These are phyloP conservation scores for Pythium rishiriense DNA, from an alignment of 352 stramenopile species.

Conservation along the genomic window DNA sequence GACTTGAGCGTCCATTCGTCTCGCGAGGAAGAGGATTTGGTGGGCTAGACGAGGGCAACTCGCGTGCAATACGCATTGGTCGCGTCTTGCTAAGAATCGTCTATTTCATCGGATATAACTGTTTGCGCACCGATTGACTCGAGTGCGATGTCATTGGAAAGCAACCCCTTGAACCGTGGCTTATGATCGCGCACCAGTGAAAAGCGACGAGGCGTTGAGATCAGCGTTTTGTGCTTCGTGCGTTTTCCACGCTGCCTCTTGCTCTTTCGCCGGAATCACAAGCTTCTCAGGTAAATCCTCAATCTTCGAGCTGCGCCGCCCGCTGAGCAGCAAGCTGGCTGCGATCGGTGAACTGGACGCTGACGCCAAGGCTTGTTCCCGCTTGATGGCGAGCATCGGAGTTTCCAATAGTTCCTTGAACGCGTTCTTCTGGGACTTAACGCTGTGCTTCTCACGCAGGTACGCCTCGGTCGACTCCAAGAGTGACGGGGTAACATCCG, in stretches of 20 bases:
- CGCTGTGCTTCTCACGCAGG: constrained; percentile 70
- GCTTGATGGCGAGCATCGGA: constrained; percentile 59
- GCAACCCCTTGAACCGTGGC: not conserved
- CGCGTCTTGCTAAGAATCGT: too few species aligned
- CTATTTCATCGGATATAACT: too few species aligned
- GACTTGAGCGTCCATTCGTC: too few species aligned
- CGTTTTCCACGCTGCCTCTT: constrained; percentile 42
- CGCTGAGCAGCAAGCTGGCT: constrained; percentile 25
- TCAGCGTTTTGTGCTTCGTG: constrained; percentile 52
- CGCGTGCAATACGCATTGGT: too few species aligned
- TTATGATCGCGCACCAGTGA: constrained; percentile 19
- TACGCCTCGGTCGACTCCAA: constrained; percentile 53
- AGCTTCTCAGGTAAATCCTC: constrained; percentile 68
- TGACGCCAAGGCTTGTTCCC: constrained; percentile 34
- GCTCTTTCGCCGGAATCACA: constrained; percentile 56
- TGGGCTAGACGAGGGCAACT: too few species aligned
- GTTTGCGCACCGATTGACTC: too few species aligned
- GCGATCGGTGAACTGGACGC: constrained; percentile 33
- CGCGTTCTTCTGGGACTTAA: constrained; percentile 83
- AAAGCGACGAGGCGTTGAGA: constrained; percentile 53
- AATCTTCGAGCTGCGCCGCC: constrained; percentile 50
- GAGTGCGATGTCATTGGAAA: not conserved
- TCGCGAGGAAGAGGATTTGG: too few species aligned
- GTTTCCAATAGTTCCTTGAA: constrained; percentile 79
- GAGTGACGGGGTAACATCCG: constrained; percentile 39